Evolutionary conservation across 2,329 filamentous ascomycete species (phyloP).

Genomic region (Hypoxylon sp.): DNA sequence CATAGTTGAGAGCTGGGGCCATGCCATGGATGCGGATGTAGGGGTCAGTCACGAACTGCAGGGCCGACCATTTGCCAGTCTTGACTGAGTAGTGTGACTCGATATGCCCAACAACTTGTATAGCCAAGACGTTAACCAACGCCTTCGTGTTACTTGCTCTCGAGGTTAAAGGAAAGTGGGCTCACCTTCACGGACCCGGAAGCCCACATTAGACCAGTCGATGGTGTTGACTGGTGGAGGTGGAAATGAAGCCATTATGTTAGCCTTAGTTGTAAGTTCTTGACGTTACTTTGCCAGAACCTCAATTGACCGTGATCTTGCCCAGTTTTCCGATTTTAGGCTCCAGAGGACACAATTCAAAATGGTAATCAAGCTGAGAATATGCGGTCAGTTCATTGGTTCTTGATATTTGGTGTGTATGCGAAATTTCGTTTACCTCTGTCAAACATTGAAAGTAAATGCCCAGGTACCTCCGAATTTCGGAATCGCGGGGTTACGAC

Average conservation of each 20-base stretch:
- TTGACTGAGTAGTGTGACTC: slow-evolving; percentile 85
- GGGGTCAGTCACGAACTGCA: slow-evolving; percentile 85
- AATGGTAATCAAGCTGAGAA: slow-evolving; percentile 22
- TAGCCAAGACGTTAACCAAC: neutral
- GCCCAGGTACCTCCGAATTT: slow-evolving; percentile 32
- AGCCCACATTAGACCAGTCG: slow-evolving; percentile 95
- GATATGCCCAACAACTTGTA: slow-evolving; percentile 91
- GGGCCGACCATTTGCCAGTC: slow-evolving; percentile 82
- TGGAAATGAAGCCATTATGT: slow-evolving; percentile 73
- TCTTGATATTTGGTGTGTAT: slow-evolving; percentile 24
- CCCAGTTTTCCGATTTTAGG: slow-evolving; percentile 1
- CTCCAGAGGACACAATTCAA: neutral
- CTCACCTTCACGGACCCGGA: slow-evolving; percentile 89
- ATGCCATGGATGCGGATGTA: slow-evolving; percentile 93
- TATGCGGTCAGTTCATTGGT: slow-evolving; percentile 35
- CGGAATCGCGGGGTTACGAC: slow-evolving; percentile 41
- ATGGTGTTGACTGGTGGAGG: slow-evolving; percentile 84
- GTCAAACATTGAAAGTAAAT: neutral
- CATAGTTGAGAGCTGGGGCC: slow-evolving; percentile 95
- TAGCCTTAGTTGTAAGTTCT: neutral
- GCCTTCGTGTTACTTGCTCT: slow-evolving; percentile 8
- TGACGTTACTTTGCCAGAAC: slow-evolving; percentile 2
- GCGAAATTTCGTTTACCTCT: slow-evolving; percentile 30
- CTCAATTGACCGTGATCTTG: slow-evolving; percentile 13
- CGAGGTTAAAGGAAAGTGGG: slow-evolving; percentile 43